A percentile compares a stretch with the other conserved stretches of the same genome.
Conservation (phyloP, 108 stramenopile species). For the Cyclotella sp. region DNA sequence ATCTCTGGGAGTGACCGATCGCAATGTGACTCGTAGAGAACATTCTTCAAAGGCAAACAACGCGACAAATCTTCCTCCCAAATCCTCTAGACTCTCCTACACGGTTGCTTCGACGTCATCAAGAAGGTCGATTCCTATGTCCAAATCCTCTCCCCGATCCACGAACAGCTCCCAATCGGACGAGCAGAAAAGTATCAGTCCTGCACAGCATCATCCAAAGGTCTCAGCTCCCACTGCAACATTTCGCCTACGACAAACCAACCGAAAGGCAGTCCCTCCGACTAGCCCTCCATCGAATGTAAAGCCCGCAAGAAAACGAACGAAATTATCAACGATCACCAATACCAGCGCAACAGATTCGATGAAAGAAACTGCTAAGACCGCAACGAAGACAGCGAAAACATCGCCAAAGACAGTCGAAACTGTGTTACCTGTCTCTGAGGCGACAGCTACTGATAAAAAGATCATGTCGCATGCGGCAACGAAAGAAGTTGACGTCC, state of each 20-base stretch:
- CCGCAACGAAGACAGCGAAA: background rate
- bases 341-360: conserved; percentile 1
- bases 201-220: background rate
- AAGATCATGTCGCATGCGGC: background rate
- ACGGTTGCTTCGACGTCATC: no score
- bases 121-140: background rate
- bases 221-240: background rate
- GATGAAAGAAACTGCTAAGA: background rate
- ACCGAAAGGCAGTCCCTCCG: conserved; percentile 13
- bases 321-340: conserved; percentile 7
- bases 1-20: background rate
- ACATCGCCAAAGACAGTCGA: background rate
- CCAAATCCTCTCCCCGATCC: background rate
- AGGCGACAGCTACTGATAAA: background rate
- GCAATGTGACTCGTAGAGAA: background rate
- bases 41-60: no score
- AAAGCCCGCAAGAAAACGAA: conserved; percentile 39
- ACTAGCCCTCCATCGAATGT: conserved; percentile 23
- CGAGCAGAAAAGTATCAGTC: background rate
- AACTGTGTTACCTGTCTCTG: background rate
- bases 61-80: no score
- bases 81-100: no score
- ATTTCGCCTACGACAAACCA: background rate
- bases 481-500: background rate
- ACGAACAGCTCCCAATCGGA: background rate